Percentiles rank a stretch among this genome's conserved stretches.
These are phyloP conservation scores for Panicum miliaceum DNA, from an alignment of 176 grass and related monocot genomes.

Conservation along the genomic window DNA sequence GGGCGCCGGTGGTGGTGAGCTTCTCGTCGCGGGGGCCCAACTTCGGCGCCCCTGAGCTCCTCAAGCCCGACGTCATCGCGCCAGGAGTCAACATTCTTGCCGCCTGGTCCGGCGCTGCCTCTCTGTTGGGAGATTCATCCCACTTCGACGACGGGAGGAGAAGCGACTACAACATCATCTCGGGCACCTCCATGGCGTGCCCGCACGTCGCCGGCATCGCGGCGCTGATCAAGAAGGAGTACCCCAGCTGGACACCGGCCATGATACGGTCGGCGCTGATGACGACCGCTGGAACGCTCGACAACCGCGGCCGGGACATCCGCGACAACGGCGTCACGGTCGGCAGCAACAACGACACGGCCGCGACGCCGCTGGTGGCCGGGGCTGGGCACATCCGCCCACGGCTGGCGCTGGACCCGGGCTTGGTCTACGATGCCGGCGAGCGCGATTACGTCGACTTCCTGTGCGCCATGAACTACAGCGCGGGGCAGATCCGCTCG, in stretches of 20 bases:
- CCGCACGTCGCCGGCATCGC: conserved; percentile 86
- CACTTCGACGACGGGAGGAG: conserved; percentile 23
- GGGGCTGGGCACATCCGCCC: background rate
- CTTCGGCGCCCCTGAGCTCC: background rate
- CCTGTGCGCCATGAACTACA: conserved; percentile 56
- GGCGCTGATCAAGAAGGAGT: conserved; percentile 40
- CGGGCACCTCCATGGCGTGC: conserved; percentile 87
- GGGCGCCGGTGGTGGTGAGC: background rate
- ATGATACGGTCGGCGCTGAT: conserved; percentile 65
- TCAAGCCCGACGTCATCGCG: conserved; percentile 22
- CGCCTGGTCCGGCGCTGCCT: conserved; percentile 4
- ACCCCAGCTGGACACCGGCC: conserved; percentile 33
- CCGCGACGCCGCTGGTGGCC: conserved; percentile 17
- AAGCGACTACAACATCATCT: conserved; percentile 52
- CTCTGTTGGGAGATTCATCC: background rate
- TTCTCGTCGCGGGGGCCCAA: conserved; percentile 28
- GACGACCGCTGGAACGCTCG: conserved; percentile 51
- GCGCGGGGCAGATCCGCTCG: conserved; percentile 27
- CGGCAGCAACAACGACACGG: background rate
- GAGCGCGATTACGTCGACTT: conserved; percentile 3
- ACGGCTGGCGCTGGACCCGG: background rate
- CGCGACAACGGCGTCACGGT: background rate
- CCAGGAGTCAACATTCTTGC: conserved; percentile 12
- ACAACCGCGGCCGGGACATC: conserved; percentile 40
- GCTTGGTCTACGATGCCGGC: conserved; percentile 17